phyloP scores from a whole-genome alignment of 139 green algal genomes.

The Diplosphaera chodatii region DNA sequence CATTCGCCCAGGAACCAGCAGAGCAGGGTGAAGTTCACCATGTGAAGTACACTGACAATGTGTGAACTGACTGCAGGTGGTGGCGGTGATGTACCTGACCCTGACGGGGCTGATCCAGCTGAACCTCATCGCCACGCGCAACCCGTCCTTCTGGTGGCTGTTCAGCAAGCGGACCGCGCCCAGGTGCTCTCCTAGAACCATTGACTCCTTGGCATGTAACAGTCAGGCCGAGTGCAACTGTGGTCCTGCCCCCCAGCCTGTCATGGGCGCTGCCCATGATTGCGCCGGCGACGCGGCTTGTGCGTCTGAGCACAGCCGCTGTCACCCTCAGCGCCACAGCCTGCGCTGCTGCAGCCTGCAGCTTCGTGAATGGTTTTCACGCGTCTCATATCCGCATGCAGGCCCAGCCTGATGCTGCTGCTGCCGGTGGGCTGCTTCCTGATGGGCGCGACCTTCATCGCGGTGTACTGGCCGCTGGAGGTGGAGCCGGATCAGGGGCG shows the following conservation, averaged over 20 bases:
- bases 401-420: constrained; percentile 25
- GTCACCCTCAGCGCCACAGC: no score
- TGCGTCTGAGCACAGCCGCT: no score
- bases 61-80: constrained; percentile 24
- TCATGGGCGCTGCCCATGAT: no score
- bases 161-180: constrained; percentile 16
- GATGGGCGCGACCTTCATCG: constrained; percentile 26
- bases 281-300: no score
- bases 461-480: constrained; percentile 28
- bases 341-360: no score
- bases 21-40: no score
- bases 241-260: no score
- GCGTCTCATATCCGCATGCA: not conserved
- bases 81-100: constrained; percentile 30
- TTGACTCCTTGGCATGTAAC: not conserved
- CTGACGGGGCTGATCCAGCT: constrained; percentile 36
- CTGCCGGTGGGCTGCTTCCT: constrained; percentile 21
- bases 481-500: constrained; percentile 26
- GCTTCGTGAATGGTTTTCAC: not conserved
- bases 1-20: no score
- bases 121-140: constrained; percentile 33
- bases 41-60: no score
- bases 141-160: constrained; percentile 32
- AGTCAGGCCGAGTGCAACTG: no score
- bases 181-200: not conserved